Percentiles rank a stretch among this genome's conserved stretches.
Evolutionary conservation across 768 basidiomycete genomes (phyloP).

Genomic region (Tulasnella sp.): DNA sequence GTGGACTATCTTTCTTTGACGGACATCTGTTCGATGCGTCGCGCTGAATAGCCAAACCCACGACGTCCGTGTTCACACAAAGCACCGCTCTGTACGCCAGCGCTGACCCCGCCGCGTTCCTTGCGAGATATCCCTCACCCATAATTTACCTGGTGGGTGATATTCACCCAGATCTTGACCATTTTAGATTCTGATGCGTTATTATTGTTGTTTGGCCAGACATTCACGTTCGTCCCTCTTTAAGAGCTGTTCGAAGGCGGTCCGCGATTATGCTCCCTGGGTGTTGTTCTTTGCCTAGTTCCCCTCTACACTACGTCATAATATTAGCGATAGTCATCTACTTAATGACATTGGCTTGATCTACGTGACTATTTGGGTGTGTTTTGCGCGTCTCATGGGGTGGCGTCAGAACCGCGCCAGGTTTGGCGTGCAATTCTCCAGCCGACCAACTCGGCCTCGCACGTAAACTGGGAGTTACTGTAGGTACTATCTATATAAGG

Average conservation of each 20-base stretch:
- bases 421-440: no score
- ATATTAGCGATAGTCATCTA: no score
- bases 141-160: background rate
- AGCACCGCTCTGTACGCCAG: background rate
- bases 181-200: background rate
- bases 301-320: no score
- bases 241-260: background rate
- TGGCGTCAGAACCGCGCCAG: no score
- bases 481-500: no score
- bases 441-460: no score
- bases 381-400: no score
- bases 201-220: background rate
- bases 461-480: no score
- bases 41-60: background rate
- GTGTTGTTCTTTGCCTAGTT: no score
- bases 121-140: background rate
- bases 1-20: background rate
- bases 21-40: background rate
- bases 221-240: background rate
- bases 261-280: no score
- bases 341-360: no score
- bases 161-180: background rate
- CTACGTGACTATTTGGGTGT: no score
- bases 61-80: background rate
- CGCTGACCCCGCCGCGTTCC: background rate